Base-by-base conservation (phyloP, 1,284 basidiomycete genomes). In the Termitomyces sp. region DNA sequence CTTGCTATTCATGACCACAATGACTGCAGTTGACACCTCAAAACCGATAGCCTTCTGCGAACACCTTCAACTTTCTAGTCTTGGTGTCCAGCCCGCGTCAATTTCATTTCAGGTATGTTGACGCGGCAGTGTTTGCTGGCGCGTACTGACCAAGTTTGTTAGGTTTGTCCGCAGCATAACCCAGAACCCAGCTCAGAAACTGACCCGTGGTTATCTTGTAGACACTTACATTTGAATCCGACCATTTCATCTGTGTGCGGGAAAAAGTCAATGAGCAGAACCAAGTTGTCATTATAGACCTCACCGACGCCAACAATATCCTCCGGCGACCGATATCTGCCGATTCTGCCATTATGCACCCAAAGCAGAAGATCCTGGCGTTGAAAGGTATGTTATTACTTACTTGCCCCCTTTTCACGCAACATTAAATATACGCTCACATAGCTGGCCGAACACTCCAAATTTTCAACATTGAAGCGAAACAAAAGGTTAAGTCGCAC, bases 331-430 rank as follows among this genome's bases (percentile, higher is more conserved):
- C 97, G 56, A 99, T 99, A 69, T 93, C 92, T 24, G 97, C 84
- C 15, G 97, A 99, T 73, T 95, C 92, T 55, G 96, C 97, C 60
- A 98, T 99, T 67, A 99, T 99, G 96, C 95, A 98, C 72, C 94
- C 94, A 26, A 83, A 85, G 64, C 87, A 97, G 77, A 98, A 98
- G 83, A 94, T 99, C 72, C 86, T 99, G 57, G 97, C 97, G 9
- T 75, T 99, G 58, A 96, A 96, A 79, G 87, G 93, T 89, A 62
- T 62, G 83, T 73, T 13, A 17, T 51, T 55, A 19, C 4, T 42
- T n/a, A 26, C n/a, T 34, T 19, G 31, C 19, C 31, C 8, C 40
- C 17, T 50, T 13, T 7, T 19, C 15, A 12, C 13, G 7, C 28
- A 17, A 28, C 34, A 28, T 19, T 53, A 2, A 44, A 43, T 33